Base-by-base conservation (phyloP, 1,139 yeast genomes). In the Taphrina deformans region DNA sequence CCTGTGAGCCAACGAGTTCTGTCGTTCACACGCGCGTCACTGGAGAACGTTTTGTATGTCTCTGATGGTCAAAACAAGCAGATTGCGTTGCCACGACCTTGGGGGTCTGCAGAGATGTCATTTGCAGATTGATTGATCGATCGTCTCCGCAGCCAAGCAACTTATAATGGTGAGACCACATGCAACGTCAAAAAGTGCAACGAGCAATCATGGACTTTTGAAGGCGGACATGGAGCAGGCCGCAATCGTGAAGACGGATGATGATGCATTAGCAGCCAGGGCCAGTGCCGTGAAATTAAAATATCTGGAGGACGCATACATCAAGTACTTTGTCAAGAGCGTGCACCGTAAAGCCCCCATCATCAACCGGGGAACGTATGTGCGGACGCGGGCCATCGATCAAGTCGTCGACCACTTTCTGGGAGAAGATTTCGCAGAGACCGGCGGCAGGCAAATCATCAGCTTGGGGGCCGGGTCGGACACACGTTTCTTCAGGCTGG, bases 391-490 rank as follows among this genome's bases (percentile, higher is more conserved):
- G 16, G 80, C 87, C 23, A 84, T 93, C 33, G 87, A 89, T 71
- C 59, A 72, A 16, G 75, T 88, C 0, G 75, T 89, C 0, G 77
- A 79, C 0, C 72, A 75, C 40, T 89, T 88, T 70, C 68, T 88
- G 2, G 50, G 24, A 21, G 44, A 41, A 21, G 33, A 9, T 10
- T 2, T 2, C 5, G 35, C n/a, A 14, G 48, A 35, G 6, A 21
- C 3, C 12, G 23, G 9, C 21, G 52, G 66, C 4, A 77, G 83
- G 56, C 96, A 91, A 73, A 82, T 93, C 10, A 76, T 93, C 0
- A 90, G 95, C 3, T 75, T 93, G 24, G 99, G 99, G 0, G 89
- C 97, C n/a, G 99, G 99, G 0, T 88, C 96, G n/a, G 99, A 93
- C 75, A 86, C 97, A 0, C 76, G 98, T 67, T 81, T 83, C 5